Percentiles rank a stretch among this genome's conserved stretches.
phyloP scores from a whole-genome alignment of 495 filamentous ascomycete species.

The Amniculicola lignicola region DNA sequence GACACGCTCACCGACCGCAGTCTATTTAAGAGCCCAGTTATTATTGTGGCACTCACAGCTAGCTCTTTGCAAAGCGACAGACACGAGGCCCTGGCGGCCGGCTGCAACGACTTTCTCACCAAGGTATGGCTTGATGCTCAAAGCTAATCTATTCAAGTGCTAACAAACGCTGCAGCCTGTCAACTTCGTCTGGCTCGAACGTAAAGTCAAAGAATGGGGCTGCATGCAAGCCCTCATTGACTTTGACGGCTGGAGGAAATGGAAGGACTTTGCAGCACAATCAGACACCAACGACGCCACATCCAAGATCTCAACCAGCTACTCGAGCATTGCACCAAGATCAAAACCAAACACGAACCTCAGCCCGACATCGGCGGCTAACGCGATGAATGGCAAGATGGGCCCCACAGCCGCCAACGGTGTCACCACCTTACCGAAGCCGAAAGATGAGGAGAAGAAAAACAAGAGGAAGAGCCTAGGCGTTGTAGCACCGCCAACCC shows the following conservation, averaged over 20 bases:
- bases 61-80: slow-evolving; percentile 89
- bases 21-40: slow-evolving; percentile 92
- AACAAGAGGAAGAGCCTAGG: slow-evolving; percentile 31
- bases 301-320: slow-evolving; percentile 31
- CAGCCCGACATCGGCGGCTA: slow-evolving; percentile 17
- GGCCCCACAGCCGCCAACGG: slow-evolving; percentile 9
- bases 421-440: neutral
- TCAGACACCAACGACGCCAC: slow-evolving; percentile 23
- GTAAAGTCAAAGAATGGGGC: slow-evolving; percentile 98
- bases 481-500: slow-evolving; percentile 13
- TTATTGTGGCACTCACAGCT: slow-evolving; percentile 95
- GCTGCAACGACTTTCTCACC: slow-evolving; percentile 97
- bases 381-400: slow-evolving; percentile 6
- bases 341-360: slow-evolving; percentile 4
- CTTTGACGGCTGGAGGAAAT: slow-evolving; percentile 96
- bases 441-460: slow-evolving; percentile 26
- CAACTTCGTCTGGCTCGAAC: slow-evolving; percentile 94
- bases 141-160: slow-evolving; percentile 24
- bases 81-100: slow-evolving; percentile 90
- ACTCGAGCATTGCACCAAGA: slow-evolving; percentile 21
- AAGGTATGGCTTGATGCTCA: slow-evolving; percentile 61
- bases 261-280: slow-evolving; percentile 65
- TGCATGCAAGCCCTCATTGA: slow-evolving; percentile 99
- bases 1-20: slow-evolving; percentile 69
- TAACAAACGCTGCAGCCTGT: slow-evolving; percentile 62